Evolutionary conservation across 1,139 yeast species (phyloP), one percentile per base, ranked within the genome.

Genomic region (Suhomyces taliae): DNA sequence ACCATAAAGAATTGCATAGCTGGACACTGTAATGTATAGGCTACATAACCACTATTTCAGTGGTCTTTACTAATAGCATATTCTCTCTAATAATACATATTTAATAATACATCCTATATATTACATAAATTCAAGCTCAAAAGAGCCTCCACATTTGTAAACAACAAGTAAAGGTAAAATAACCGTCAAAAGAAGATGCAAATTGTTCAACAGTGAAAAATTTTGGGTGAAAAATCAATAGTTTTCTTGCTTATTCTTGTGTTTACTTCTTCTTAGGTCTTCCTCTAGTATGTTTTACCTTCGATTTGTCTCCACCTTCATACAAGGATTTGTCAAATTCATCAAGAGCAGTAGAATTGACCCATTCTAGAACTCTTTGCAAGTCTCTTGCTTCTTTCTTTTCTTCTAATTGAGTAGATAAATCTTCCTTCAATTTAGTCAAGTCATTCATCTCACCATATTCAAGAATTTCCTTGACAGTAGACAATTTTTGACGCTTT

Each of bases 301-400:
- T 63, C 24, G 56, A 44, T 50, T 63, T 71, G 51, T 73, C 78
- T 9, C 78, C 80, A n/a, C 87, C 87, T 14, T 82, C 86, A 52
- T 80, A 83, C 48, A 83, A 78, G 0, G 78, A 66, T 53, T 73
- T 73, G 7, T 82, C 87, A 29, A 72, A 66, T 40, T 64, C 60
- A 12, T 81, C 85, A 26, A 74, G 56, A 1, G 88, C 87, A 14
- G 72, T 65, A 7, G 82, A 74, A 55, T 84, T 84, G 27, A 81
- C 82, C 89, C 89, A 84, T 49, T 79, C 82, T 5, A 73, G 57
- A 27, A 81, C 81, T 45, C 84, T 62, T 27, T 70, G 67, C 39
- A 70, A 59, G 48, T 74, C 81, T 44, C 76, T 66, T 15, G 73
- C 72, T 31, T 66, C 62, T 44, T 62, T 61, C 51, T 72, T 57